phyloP scores from a whole-genome alignment of 1,284 basidiomycete species.

The Puccinia polysora region DNA sequence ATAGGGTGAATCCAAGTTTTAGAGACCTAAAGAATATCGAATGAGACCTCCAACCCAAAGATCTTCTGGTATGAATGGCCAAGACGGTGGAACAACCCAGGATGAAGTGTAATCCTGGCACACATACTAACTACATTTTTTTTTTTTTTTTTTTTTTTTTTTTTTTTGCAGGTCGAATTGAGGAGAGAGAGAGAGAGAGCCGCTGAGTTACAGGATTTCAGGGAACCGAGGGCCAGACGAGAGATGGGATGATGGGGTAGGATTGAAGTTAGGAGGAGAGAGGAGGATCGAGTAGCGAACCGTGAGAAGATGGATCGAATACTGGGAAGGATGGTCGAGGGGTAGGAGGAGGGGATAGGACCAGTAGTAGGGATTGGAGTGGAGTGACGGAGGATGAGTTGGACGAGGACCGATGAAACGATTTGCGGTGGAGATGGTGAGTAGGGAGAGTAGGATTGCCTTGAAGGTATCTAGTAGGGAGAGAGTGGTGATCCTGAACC shows the following conservation, averaged over 20 bases:
- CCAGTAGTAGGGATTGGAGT: constrained; percentile 1
- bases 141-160: background rate
- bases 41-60: constrained; percentile 30
- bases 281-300: too few relatives aligned
- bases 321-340: too few relatives aligned
- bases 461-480: constrained; percentile 19
- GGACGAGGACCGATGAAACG: too few relatives aligned
- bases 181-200: background rate
- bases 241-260: too few relatives aligned
- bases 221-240: too few relatives aligned
- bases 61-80: constrained; percentile 25
- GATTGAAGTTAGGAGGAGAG: too few relatives aligned
- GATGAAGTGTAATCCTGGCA: constrained; percentile 20
- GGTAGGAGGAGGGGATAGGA: too few relatives aligned
- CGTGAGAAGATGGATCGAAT: too few relatives aligned
- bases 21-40: constrained; percentile 12
- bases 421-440: too few relatives aligned
- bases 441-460: constrained; percentile 2
- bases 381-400: too few relatives aligned
- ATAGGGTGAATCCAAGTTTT: constrained; percentile 11
- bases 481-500: constrained; percentile 5
- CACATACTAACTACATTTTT: constrained; percentile 4
- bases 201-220: too few relatives aligned
- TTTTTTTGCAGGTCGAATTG: background rate
- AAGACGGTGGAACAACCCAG: constrained; percentile 16